Evolutionary conservation across 2,329 filamentous ascomycete genomes (phyloP).

Genomic region (Myotisia sp.): DNA sequence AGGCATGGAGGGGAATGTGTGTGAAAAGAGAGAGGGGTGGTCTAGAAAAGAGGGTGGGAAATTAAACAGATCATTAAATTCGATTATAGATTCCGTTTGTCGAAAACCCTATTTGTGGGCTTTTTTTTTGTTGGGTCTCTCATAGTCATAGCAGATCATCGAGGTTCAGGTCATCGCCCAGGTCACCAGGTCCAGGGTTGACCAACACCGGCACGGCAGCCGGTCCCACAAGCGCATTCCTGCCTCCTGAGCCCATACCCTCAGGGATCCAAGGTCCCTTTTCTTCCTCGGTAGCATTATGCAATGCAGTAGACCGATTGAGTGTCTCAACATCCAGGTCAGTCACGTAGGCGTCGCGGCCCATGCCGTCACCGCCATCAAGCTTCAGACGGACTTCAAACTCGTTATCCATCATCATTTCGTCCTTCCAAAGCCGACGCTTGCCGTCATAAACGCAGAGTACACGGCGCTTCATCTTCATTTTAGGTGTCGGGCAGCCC

Average conservation of each 20-base stretch:
- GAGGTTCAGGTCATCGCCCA: constrained; percentile 15
- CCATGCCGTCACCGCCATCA: constrained; percentile 68
- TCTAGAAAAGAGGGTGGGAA: not conserved
- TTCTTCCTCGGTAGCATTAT: constrained; percentile 66
- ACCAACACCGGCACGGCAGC: constrained; percentile 11
- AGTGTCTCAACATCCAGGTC: constrained; percentile 86
- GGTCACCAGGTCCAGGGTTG: constrained; percentile 8
- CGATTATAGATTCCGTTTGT: not conserved
- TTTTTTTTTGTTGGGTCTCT: not conserved
- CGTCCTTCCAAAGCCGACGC: constrained; percentile 85
- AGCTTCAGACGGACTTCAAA: constrained; percentile 83
- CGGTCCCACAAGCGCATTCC: constrained; percentile 11
- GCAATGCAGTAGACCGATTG: constrained; percentile 73
- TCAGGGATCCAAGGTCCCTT: constrained; percentile 60
- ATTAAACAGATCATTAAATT: too few relatives aligned
- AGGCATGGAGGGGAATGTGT: not conserved
- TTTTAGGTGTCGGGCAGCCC: constrained; percentile 82
- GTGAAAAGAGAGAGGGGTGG: not conserved
- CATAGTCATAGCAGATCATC: constrained; percentile 13
- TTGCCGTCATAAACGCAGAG: constrained; percentile 82
- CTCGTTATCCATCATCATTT: constrained; percentile 95
- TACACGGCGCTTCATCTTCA: constrained; percentile 97
- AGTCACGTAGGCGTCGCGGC: constrained; percentile 69
- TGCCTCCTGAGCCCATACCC: constrained; percentile 3
- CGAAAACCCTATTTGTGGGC: not conserved